Evolutionary conservation across 2,329 filamentous ascomycete genomes (phyloP).

Genomic region (Arthrobotrys iridis): DNA sequence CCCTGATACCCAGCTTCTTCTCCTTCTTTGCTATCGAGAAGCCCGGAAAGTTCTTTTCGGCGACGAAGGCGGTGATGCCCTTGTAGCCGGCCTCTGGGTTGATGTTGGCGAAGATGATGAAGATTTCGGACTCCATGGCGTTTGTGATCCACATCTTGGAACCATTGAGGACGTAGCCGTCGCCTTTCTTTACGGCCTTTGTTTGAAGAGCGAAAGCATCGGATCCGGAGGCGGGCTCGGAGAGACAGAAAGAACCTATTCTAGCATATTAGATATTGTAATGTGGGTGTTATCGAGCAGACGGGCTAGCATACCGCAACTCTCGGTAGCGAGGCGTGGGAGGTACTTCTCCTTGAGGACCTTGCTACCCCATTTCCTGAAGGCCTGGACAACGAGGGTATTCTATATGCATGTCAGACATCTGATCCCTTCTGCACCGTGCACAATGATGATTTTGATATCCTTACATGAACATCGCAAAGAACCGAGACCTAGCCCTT

Average conservation of each 20-base stretch:
- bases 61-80: slow-evolving; percentile 94
- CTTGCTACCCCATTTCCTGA: slow-evolving; percentile 83
- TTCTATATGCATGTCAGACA: slow-evolving; percentile 65
- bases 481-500: slow-evolving; percentile 69
- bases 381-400: slow-evolving; percentile 92
- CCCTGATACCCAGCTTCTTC: slow-evolving; percentile 98
- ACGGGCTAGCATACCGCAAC: slow-evolving; percentile 69
- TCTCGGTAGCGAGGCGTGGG: slow-evolving; percentile 87
- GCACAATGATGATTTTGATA: not conserved
- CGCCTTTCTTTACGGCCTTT: slow-evolving; percentile 84
- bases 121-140: slow-evolving; percentile 89
- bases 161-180: slow-evolving; percentile 79
- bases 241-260: slow-evolving; percentile 81
- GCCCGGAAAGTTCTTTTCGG: slow-evolving; percentile 87
- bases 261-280: slow-evolving; percentile 61
- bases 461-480: slow-evolving; percentile 80
- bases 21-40: slow-evolving; percentile 99
- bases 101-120: slow-evolving; percentile 97
- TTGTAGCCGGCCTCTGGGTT: slow-evolving; percentile 93
- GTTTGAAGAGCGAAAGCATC: slow-evolving; percentile 96
- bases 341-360: slow-evolving; percentile 85
- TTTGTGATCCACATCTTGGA: slow-evolving; percentile 99
- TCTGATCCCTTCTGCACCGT: not conserved
- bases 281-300: slow-evolving; percentile 27
- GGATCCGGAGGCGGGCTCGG: slow-evolving; percentile 89